Base-by-base conservation (phyloP, 352 stramenopile species). In the Bremia lactucae region DNA sequence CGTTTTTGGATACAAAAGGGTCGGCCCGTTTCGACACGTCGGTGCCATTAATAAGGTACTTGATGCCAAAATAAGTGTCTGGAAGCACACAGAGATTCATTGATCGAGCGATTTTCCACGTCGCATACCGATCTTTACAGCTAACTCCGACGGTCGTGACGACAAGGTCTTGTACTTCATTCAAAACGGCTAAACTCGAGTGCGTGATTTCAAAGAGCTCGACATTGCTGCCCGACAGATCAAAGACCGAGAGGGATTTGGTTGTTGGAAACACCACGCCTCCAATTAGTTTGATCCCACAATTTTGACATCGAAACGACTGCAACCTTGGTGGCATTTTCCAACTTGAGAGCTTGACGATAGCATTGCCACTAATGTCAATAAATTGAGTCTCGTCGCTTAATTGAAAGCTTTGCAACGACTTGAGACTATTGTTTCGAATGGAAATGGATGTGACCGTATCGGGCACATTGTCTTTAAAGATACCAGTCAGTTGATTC, bases 371-470 rank as follows among this genome's bases (percentile, higher is more conserved):
- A n/a, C 48, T 59, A 36, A 70, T 31, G 29, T 70, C 60, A 16
- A 70, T 38, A 33, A 51, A 46, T 24, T 55, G 18, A 1, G 45
- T 24, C n/a, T 42, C 19, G 11, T 59, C 29, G 6, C 40, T 42
- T 23, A 67, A 21, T 10, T 19, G 26, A 9, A 64, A 64, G 19
- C 16, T 62, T 19, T 62, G 48, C 6, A 71, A 45, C 6, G 57
- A 65, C 4, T 46, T 48, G 37, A 71, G 54, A 25, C 45, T 57
- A 39, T 71, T 71, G 41, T 71, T 66, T 38, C 49, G 48, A 9
- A 71, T 55, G 19, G 58, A 67, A 2, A 67, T 7, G 9, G 56
- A 59, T 26, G 53, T 67, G 22, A 61, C 48, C 0, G 47, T 51
- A 6, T 56, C 41, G 4, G 36, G 7, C 11, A 64, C 26, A 23